phyloP scores from a whole-genome alignment of 495 filamentous ascomycete species.

The Ramalina intermedia region DNA sequence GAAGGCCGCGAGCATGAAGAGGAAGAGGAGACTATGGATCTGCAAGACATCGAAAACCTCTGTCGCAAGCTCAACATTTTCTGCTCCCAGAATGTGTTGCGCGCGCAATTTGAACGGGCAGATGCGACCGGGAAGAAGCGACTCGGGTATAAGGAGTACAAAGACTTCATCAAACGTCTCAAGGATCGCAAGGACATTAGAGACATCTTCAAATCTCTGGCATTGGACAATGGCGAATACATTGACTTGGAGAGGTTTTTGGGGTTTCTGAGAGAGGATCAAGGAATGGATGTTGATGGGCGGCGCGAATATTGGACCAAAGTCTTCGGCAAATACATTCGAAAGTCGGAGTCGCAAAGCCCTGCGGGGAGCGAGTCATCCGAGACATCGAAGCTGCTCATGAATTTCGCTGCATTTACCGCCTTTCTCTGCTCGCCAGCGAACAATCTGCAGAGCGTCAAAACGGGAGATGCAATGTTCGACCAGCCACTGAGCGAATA shows the following conservation, averaged over 20 bases:
- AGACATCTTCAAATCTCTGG: conserved; percentile 43
- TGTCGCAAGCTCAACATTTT: conserved; percentile 85
- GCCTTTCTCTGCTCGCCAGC: conserved; percentile 60
- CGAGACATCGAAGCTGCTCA: conserved; percentile 34
- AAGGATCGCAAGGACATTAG: conserved; percentile 73
- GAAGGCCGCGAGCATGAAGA: conserved; percentile 36
- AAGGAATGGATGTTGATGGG: conserved; percentile 58
- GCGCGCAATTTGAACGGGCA: conserved; percentile 60
- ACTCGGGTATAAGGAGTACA: conserved; percentile 64
- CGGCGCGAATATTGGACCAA: conserved; percentile 52
- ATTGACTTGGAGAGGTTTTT: conserved; percentile 61
- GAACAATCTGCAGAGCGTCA: conserved; percentile 46
- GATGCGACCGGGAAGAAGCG: conserved; percentile 45
- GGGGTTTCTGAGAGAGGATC: conserved; percentile 54
- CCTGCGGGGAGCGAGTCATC: conserved; percentile 21
- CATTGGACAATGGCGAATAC: conserved; percentile 37
- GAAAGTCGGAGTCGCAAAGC: conserved; percentile 43
- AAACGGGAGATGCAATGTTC: conserved; percentile 42
- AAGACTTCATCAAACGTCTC: conserved; percentile 63
- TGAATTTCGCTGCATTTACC: conserved; percentile 62
- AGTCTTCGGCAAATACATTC: conserved; percentile 61
- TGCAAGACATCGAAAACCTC: conserved; percentile 61
- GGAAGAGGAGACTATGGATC: conserved; percentile 56
- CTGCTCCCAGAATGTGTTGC: conserved; percentile 58
- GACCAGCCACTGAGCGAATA: conserved; percentile 90